Evolutionary conservation across 768 basidiomycete genomes (phyloP).

Genomic region (Daedaleopsis nitida): DNA sequence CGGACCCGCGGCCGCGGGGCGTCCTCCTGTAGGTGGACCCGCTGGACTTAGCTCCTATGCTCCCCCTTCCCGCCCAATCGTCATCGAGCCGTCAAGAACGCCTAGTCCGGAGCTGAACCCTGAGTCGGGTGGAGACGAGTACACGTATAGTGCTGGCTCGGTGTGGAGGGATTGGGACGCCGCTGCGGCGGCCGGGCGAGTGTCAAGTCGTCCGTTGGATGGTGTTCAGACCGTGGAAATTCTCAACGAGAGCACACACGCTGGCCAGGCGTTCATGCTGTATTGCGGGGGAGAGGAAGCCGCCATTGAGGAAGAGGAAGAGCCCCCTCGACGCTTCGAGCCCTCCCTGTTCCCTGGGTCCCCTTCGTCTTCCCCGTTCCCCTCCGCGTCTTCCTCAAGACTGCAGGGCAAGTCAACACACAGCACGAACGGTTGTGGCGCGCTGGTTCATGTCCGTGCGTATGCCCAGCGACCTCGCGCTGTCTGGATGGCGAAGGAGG

Average conservation of each 20-base stretch:
- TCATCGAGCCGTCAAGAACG: constrained; percentile 18
- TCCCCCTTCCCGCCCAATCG: constrained; percentile 15
- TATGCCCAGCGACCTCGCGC: constrained; percentile 51
- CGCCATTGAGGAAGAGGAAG: constrained; percentile 11
- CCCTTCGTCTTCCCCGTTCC: constrained; percentile 20
- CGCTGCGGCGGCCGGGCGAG: background rate
- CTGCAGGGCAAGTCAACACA: constrained; percentile 23
- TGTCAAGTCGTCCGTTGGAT: constrained; percentile 8
- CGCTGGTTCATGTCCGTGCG: constrained; percentile 58
- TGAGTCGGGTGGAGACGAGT: constrained; percentile 20
- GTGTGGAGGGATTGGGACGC: constrained; percentile 23
- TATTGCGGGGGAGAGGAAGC: constrained; percentile 23
- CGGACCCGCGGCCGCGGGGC: constrained; percentile 4
- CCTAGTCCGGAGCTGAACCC: constrained; percentile 14
- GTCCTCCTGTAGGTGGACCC: background rate
- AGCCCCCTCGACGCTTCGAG: constrained; percentile 27
- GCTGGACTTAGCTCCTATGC: constrained; percentile 6
- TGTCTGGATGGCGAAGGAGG: constrained; percentile 60
- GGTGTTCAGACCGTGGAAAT: constrained; percentile 21
- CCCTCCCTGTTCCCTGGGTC: constrained; percentile 42
- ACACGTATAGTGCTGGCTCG: constrained; percentile 18
- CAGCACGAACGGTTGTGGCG: constrained; percentile 62
- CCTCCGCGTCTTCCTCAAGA: constrained; percentile 20
- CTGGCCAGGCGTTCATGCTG: constrained; percentile 19
- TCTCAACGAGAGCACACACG: constrained; percentile 18